A percentile compares a stretch with the other conserved stretches of the same genome.
phyloP scores from a whole-genome alignment of 2,329 filamentous ascomycete species.

The Eurotiales sp. region DNA sequence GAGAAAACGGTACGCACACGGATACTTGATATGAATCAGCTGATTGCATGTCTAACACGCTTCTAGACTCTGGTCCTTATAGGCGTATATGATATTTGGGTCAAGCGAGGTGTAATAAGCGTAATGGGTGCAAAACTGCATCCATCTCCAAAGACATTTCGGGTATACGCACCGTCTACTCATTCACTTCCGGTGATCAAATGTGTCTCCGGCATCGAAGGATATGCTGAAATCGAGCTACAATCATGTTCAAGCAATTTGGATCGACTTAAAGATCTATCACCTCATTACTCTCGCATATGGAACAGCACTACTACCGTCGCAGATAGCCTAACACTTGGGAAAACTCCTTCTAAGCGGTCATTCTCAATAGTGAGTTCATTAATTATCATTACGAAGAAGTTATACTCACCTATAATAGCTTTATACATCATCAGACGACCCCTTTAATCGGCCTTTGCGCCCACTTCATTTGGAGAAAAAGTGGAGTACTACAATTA shows the following conservation, averaged over 20 bases:
- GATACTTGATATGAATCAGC: not conserved
- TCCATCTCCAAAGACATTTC: conserved; percentile 40
- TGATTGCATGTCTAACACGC: conserved; percentile 18
- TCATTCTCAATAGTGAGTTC: conserved; percentile 41
- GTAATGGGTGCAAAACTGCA: conserved; percentile 57
- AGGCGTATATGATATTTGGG: conserved; percentile 57
- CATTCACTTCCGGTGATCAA: conserved; percentile 55
- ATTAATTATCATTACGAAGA: not conserved
- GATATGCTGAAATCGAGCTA: conserved; percentile 47
- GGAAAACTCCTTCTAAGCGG: conserved; percentile 25
- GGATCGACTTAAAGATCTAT: conserved; percentile 43
- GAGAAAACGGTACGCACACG: conserved; percentile 33
- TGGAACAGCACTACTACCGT: conserved; percentile 43
- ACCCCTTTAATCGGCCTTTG: conserved; percentile 38
- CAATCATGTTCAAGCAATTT: conserved; percentile 45
- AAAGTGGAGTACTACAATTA: conserved; percentile 43
- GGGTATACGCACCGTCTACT: conserved; percentile 54
- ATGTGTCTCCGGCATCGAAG: conserved; percentile 38
- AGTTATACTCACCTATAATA: conserved; percentile 22
- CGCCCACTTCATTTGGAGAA: conserved; percentile 42
- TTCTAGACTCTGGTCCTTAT: conserved; percentile 39
- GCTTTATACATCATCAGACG: conserved; percentile 42
- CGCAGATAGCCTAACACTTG: conserved; percentile 31
- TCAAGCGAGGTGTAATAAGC: conserved; percentile 53
- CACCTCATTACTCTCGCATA: conserved; percentile 51